Evolutionary conservation across 2,329 filamentous ascomycete species (phyloP).

Genomic region (Trichoderma afroharzianum): DNA sequence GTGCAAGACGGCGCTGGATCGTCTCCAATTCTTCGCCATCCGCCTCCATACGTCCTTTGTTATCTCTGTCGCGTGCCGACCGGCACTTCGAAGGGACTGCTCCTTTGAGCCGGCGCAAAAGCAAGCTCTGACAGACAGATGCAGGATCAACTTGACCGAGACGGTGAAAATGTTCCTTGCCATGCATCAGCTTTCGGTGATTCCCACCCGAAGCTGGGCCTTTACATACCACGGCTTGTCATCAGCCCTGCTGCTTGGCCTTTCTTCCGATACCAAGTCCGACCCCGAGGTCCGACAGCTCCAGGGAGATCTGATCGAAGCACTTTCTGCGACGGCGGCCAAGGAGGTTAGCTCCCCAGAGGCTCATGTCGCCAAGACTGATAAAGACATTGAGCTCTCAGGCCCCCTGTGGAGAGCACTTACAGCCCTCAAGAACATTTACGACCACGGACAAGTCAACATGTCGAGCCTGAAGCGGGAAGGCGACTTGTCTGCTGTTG

Average conservation of each 20-base stretch:
- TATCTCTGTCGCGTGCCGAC: conserved; percentile 62
- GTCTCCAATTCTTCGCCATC: conserved; percentile 61
- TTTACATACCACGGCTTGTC: conserved; percentile 66
- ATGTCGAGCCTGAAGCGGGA: conserved; percentile 50
- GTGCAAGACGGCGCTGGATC: conserved; percentile 61
- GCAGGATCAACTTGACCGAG: conserved; percentile 60
- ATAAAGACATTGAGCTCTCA: conserved; percentile 59
- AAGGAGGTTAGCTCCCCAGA: conserved; percentile 56
- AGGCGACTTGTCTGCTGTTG: conserved; percentile 42
- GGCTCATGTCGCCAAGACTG: conserved; percentile 50
- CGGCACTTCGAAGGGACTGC: conserved; percentile 55
- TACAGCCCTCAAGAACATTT: conserved; percentile 61
- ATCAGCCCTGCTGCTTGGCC: conserved; percentile 61
- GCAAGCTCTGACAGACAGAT: conserved; percentile 52
- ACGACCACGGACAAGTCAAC: conserved; percentile 59
- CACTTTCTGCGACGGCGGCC: conserved; percentile 60
- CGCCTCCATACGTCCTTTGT: conserved; percentile 64
- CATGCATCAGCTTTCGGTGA: conserved; percentile 65
- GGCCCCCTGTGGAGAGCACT: conserved; percentile 60
- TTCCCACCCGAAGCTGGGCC: conserved; percentile 64
- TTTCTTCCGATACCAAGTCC: conserved; percentile 59
- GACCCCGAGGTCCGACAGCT: conserved; percentile 61
- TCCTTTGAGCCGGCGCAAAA: conserved; percentile 51
- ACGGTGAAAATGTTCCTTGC: conserved; percentile 66
- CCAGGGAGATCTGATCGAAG: conserved; percentile 61